Evolutionary conservation across 169 alveolate genomes (phyloP).

Genomic region (Babesia divergens): DNA sequence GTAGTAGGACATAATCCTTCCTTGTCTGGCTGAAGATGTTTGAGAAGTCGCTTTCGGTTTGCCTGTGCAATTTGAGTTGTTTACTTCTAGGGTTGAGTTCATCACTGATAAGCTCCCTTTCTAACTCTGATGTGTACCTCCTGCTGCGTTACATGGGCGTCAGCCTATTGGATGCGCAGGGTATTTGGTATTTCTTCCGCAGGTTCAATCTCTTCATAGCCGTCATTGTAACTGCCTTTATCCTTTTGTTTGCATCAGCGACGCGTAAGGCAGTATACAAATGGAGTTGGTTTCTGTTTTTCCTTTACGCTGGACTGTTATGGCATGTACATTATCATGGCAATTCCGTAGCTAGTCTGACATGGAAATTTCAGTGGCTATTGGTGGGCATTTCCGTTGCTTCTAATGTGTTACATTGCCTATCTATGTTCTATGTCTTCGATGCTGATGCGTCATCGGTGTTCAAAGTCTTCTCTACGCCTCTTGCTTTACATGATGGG

Average conservation of each 20-base stretch:
- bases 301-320: not conserved
- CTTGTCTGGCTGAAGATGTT: constrained; percentile 20
- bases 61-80: constrained; percentile 20
- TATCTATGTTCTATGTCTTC: constrained; percentile 6
- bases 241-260: not conserved
- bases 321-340: not conserved
- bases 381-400: not conserved
- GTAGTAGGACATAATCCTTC: too few species aligned
- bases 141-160: constrained; percentile 38
- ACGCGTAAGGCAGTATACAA: not conserved
- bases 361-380: not conserved
- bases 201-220: constrained; percentile 40
- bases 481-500: constrained; percentile 11
- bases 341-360: not conserved
- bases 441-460: constrained; percentile 8
- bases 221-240: not conserved
- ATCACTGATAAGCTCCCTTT: constrained; percentile 7
- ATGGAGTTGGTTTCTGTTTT: constrained; percentile 25
- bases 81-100: constrained; percentile 49
- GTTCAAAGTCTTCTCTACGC: not conserved
- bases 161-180: constrained; percentile 26
- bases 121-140: constrained; percentile 28
- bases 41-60: not conserved
- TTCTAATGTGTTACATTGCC: constrained; percentile 20
- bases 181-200: constrained; percentile 34